Evolutionary conservation across 148 eudicot genomes (phyloP).

Genomic region (Polygonum maritimum): DNA sequence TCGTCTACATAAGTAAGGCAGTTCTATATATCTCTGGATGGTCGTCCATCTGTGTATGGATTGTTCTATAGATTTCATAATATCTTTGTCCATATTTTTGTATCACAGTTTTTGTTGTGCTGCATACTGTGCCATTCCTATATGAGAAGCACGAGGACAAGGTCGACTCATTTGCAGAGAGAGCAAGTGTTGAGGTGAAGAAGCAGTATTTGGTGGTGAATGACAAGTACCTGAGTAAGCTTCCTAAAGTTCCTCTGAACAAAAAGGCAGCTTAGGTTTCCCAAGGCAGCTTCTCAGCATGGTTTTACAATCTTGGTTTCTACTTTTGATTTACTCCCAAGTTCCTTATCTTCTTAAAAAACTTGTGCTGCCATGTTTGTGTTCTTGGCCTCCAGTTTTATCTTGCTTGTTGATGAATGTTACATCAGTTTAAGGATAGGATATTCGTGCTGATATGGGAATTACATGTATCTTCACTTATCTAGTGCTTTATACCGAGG

Average conservation of each 20-base stretch:
- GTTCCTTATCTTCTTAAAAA: not conserved
- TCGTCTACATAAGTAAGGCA: slow-evolving; percentile 67
- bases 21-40: not conserved
- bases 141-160: slow-evolving; percentile 85
- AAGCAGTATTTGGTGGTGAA: slow-evolving; percentile 76
- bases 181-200: slow-evolving; percentile 60
- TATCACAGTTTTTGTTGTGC: slow-evolving; percentile 49
- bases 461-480: not conserved
- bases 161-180: slow-evolving; percentile 74
- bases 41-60: not conserved
- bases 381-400: not conserved
- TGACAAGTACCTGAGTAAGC: slow-evolving; percentile 49
- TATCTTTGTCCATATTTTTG: not conserved
- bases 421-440: not conserved
- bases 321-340: not conserved
- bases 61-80: not conserved
- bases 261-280: not conserved
- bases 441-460: not conserved
- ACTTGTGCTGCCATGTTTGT: not conserved
- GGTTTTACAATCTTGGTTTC: not conserved
- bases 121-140: slow-evolving; percentile 72
- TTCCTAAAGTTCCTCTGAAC: slow-evolving; percentile 1
- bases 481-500: not conserved
- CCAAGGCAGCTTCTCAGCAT: not conserved
- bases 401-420: not conserved